Base-by-base conservation (phyloP, 805 yeast genomes). In the Isabelozyma gotoi region DNA sequence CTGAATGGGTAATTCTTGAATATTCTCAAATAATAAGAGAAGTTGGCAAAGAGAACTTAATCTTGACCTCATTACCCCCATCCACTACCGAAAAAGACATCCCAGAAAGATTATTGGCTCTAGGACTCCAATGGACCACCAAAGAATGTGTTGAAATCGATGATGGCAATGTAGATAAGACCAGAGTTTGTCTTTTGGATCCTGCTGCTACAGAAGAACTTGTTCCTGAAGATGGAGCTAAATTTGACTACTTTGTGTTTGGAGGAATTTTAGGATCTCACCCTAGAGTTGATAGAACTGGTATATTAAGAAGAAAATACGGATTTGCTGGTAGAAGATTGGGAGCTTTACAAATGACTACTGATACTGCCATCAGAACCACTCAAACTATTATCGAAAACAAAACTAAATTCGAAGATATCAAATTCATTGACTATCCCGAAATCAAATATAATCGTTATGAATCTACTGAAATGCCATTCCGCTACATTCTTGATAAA, bases 401-500 rank as follows among this genome's bases (percentile, higher is more conserved):
- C 35, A 67, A 74, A 42, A 69, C 48, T 10, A 56, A 59, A 43
- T 86, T 92, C 54, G 87, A 85, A 49, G 78, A 86, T 40, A 88
- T 94, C 48, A 78, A 80, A 43, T 92, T 88, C 61, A 81, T 92
- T 41, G 98, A 94, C 62, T 90, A 88, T 60, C 99, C 99, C 3
- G 98, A 92, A 65, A 85, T 92, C 53, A 80, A 89, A 60, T 92
- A 87, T 70, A 84, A 74, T 65, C 85, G 84, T 61, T 81, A 87
- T 57, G 99, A 94, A 65, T 87, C 96, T 3, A 90, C 97, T 0
- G 97, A 92, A 60, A 92, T 92, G 99, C 99, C 99, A 2, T 92
- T 92, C 70, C 77, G 99, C 59, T 92, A 92, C 56, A 85, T 92
- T 14, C 66, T 83, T 45, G 87, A 86, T 53, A 62, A 57, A 0